A percentile compares a stretch with the other conserved stretches of the same genome.
These are phyloP conservation scores for Yarrowia sp. DNA, from an alignment of 805 yeast genomes.

Conservation along the genomic window DNA sequence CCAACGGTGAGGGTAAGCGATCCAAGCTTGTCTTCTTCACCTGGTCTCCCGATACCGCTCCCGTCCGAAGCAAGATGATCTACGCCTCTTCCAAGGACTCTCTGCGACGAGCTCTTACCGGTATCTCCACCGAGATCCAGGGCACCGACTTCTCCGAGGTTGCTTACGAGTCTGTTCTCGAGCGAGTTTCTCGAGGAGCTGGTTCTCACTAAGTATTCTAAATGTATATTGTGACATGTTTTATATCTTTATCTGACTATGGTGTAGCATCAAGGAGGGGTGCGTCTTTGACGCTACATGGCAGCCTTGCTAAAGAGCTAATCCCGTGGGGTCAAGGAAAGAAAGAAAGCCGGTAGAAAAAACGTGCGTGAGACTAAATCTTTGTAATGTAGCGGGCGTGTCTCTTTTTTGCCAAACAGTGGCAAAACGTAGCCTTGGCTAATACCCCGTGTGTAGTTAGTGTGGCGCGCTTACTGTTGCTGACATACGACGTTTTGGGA, in stretches of 20 bases:
- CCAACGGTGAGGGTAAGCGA: slow-evolving; percentile 91
- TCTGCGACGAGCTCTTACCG: slow-evolving; percentile 93
- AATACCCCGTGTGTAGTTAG: too few species aligned
- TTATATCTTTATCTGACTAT: neutral
- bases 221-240: slow-evolving; percentile 21
- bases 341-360: neutral
- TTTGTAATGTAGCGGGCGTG: neutral
- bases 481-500: neutral
- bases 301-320: neutral
- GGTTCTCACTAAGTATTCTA: slow-evolving; percentile 49
- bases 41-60: slow-evolving; percentile 98
- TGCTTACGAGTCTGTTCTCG: slow-evolving; percentile 88
- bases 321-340: neutral
- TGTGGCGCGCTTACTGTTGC: neutral
- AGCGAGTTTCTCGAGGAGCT: slow-evolving; percentile 81
- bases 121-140: slow-evolving; percentile 91
- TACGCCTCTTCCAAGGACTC: slow-evolving; percentile 99
- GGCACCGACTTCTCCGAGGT: slow-evolving; percentile 98
- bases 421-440: too few species aligned
- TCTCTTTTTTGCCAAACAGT: too few species aligned
- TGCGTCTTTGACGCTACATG: slow-evolving; percentile 3
- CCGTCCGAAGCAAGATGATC: slow-evolving; percentile 91
- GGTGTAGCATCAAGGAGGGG: slow-evolving; percentile 1
- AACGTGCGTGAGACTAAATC: slow-evolving; percentile 11
- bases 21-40: slow-evolving; percentile 69